Base-by-base conservation (phyloP, 495 filamentous ascomycete species). In the Penicillium steckii region DNA sequence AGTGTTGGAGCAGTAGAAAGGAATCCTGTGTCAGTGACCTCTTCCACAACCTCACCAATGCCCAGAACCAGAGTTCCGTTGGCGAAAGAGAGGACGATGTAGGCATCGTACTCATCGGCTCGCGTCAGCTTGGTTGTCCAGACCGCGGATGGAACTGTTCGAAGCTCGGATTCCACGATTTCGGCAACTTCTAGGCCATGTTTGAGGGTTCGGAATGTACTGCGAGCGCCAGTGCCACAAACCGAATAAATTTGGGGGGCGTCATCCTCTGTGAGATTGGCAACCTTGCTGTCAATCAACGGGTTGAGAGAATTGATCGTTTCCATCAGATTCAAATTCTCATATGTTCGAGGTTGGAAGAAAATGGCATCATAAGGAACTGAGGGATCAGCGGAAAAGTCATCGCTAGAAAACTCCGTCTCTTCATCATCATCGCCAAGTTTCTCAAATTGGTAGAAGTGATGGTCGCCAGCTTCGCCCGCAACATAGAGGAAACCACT, bases 381-480 rank as follows among this genome's bases (percentile, higher is more conserved):
- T 2, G 75, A 74, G 0, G 85, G 78, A 60, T 96, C 89, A 1
- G 85, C 80, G 2, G 91, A 86, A 59, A 87, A 94, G 35, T 85
- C 74, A 41, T 96, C 89, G 65, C 92, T 97, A 38, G 76, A 83
- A 60, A 88, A 95, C 61, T 92, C 89, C 3, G 80, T 77, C 65
- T 97, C 91, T 17, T 95, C 87, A 55, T 93, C 88, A 60, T 97
- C 92, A 56, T 99, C 94, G n/a, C 92, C 94, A 15, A 99, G 83
- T 64, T 96, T 95, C 64, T 96, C 91, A 56, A 99, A 96, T 68
- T 97, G 91, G 66, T 97, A 97, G 52, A 99, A 91, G 55, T 91
- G 85, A 63, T 95, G 90, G 54, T 96, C 92, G 13, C 95, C 95
- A 41, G 86, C 86, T 69, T 97, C 93, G 65, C 88, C 88, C 12